Evolutionary conservation across 257 asterid genomes (phyloP).

Genomic region (Solanum bukasovii): DNA sequence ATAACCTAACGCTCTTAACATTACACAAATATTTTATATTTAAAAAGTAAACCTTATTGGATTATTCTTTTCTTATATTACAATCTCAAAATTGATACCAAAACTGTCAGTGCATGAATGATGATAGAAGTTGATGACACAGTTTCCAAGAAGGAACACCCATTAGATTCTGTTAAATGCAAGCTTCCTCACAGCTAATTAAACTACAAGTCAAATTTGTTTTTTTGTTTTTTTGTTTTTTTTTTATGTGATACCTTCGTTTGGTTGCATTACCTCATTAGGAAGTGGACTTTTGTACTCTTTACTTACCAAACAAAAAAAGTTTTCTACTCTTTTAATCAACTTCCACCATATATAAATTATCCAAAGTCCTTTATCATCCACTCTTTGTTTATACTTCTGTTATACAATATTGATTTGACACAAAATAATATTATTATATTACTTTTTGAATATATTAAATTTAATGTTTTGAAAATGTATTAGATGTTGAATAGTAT

Average conservation of each 20-base stretch:
- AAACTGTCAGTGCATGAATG: background rate
- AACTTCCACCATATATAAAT: background rate
- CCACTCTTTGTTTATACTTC: background rate
- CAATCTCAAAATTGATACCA: background rate
- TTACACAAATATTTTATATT: no score
- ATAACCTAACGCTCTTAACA: background rate
- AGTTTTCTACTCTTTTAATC: background rate
- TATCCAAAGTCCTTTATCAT: background rate
- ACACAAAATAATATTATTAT: no score
- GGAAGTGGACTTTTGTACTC: background rate
- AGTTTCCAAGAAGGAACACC: background rate
- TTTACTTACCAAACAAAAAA: background rate
- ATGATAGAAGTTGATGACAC: background rate
- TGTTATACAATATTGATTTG: no score
- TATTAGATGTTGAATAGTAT: no score
- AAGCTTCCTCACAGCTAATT: background rate
- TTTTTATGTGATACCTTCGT: background rate
- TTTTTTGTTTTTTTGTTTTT: no score
- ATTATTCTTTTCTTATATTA: background rate
- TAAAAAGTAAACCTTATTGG: background rate
- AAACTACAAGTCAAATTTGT: background rate
- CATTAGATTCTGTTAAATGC: background rate
- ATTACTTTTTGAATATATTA: no score
- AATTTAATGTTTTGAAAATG: no score
- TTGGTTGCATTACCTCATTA: background rate